Conservation (phyloP, 805 yeast genomes). For the Nakazawaea sp. region DNA sequence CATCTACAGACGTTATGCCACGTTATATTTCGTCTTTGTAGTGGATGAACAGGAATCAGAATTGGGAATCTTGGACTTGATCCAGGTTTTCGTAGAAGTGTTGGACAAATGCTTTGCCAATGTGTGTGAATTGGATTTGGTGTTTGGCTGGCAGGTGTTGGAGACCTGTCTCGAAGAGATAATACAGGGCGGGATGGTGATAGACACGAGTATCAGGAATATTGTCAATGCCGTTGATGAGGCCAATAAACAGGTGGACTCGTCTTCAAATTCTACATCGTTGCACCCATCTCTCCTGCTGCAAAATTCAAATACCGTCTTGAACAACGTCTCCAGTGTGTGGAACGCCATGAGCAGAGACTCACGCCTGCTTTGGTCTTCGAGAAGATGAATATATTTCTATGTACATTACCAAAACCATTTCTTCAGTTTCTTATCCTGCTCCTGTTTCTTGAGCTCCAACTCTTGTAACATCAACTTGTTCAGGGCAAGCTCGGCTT, state of each 20-base stretch:
- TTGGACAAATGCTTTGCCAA: constrained; percentile 88
- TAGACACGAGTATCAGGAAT: constrained; percentile 77
- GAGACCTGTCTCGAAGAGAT: constrained; percentile 89
- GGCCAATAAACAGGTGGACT: constrained; percentile 45
- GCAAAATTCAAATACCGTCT: constrained; percentile 12
- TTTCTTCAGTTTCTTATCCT: constrained; percentile 22
- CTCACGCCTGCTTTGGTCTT: constrained; percentile 7
- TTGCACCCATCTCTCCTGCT: constrained; percentile 9
- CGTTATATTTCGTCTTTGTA: constrained; percentile 90
- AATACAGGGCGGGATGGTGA: constrained; percentile 97
- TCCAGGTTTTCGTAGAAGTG: constrained; percentile 95
- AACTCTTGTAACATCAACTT: constrained; percentile 31
- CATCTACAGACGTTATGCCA: constrained; percentile 90
- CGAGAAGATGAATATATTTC: not conserved
- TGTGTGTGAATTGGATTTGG: constrained; percentile 92
- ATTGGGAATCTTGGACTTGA: constrained; percentile 85
- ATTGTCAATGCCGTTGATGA: constrained; percentile 82
- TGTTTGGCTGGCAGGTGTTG: constrained; percentile 97
- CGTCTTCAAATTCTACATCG: constrained; percentile 15
- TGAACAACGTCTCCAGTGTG: constrained; percentile 18
- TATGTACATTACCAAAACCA: constrained; percentile 11
- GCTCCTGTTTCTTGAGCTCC: constrained; percentile 19
- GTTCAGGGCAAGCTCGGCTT: constrained; percentile 31
- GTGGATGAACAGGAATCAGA: constrained; percentile 96
- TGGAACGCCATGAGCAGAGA: constrained; percentile 11